These are phyloP conservation scores for Tylopilus rubrobrunneus DNA, from an alignment of 768 basidiomycete genomes.

Conservation along the genomic window DNA sequence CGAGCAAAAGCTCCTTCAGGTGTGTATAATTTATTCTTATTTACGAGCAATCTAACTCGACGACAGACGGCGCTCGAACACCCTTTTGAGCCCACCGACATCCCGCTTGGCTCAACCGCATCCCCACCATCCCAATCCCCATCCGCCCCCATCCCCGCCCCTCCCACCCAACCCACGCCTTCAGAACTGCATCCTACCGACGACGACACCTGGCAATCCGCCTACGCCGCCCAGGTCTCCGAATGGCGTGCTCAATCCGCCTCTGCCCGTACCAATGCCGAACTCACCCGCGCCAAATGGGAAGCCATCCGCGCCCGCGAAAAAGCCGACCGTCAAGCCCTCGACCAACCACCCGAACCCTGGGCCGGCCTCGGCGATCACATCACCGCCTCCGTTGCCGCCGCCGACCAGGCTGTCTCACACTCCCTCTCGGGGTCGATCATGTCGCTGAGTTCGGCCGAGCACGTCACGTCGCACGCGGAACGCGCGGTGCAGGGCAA, in stretches of 20 bases:
- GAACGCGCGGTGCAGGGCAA: slow-evolving; percentile 2
- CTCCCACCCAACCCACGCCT: neutral
- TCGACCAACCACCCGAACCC: slow-evolving; percentile 19
- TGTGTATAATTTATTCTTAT: neutral
- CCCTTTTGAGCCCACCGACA: slow-evolving; percentile 26
- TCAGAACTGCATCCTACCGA: neutral
- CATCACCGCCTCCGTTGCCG: slow-evolving; percentile 18
- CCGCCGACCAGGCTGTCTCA: slow-evolving; percentile 16
- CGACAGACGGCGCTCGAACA: slow-evolving; percentile 23
- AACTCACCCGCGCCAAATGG: slow-evolving; percentile 69
- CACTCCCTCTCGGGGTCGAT: slow-evolving; percentile 19
- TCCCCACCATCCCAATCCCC: neutral
- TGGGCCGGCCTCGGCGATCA: slow-evolving; percentile 27
- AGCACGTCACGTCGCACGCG: slow-evolving; percentile 16
- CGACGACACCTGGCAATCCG: slow-evolving; percentile 57
- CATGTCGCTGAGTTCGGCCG: slow-evolving; percentile 14
- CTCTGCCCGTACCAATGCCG: slow-evolving; percentile 69
- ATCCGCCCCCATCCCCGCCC: neutral
- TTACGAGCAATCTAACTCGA: neutral
- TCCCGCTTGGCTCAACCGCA: slow-evolving; percentile 11
- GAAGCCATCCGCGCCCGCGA: slow-evolving; percentile 50
- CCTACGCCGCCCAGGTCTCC: slow-evolving; percentile 65
- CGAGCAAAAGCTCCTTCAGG: slow-evolving; percentile 24
- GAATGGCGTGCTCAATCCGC: slow-evolving; percentile 73
- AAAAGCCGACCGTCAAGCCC: slow-evolving; percentile 43